These are phyloP conservation scores for Polyplosphaeria fusca DNA, from an alignment of 495 filamentous ascomycete genomes.

Conservation along the genomic window DNA sequence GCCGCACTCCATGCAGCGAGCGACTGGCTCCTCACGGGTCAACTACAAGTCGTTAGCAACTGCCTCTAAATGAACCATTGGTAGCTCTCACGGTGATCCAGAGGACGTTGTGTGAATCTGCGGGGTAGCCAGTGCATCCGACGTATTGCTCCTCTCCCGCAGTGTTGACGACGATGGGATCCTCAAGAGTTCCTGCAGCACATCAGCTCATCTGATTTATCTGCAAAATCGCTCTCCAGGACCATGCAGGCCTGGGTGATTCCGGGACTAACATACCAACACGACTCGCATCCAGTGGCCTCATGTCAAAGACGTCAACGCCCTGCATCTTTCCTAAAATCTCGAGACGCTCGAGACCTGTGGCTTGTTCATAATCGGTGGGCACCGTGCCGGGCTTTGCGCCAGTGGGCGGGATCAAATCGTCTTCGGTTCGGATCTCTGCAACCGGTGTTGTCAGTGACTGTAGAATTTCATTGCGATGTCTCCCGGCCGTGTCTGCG, in stretches of 20 bases:
- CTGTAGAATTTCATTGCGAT: background rate
- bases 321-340: conserved; percentile 99
- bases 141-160: conserved; percentile 94
- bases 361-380: conserved; percentile 89
- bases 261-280: conserved; percentile 55
- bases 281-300: conserved; percentile 85
- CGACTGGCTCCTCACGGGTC: conserved; percentile 81
- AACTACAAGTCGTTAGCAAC: conserved; percentile 50
- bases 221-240: background rate
- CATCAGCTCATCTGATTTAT: conserved; percentile 6
- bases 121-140: conserved; percentile 92
- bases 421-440: conserved; percentile 79
- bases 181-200: conserved; percentile 70
- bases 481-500: background rate
- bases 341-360: conserved; percentile 96
- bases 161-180: conserved; percentile 86
- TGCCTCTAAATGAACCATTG: conserved; percentile 3
- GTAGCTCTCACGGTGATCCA: conserved; percentile 75
- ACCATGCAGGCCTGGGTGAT: background rate
- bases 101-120: conserved; percentile 81
- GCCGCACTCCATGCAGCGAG: conserved; percentile 95
- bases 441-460: conserved; percentile 3
- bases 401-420: conserved; percentile 82
- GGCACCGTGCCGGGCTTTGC: conserved; percentile 78
- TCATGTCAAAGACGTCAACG: conserved; percentile 97